A percentile compares a stretch with the other conserved stretches of the same genome.
phyloP scores from a whole-genome alignment of 495 filamentous ascomycete species.

The Neurospora sp. region DNA sequence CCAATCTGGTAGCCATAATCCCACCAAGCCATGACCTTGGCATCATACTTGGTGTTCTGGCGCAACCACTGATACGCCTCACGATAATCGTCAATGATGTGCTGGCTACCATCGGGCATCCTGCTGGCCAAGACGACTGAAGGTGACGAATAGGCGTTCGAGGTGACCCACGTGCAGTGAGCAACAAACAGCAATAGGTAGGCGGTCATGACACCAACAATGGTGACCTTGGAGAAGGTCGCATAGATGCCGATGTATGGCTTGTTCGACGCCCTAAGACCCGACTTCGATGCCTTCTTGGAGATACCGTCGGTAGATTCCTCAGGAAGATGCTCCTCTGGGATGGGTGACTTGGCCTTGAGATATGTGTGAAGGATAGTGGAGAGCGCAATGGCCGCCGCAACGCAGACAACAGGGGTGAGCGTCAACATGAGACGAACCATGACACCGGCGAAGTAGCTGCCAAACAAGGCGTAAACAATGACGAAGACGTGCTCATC shows the following conservation, averaged over 20 bases:
- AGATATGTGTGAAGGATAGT: conserved; percentile 82
- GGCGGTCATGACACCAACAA: conserved; percentile 56
- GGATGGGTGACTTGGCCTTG: conserved; percentile 42
- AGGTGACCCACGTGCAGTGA: conserved; percentile 99
- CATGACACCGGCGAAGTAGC: conserved; percentile 99
- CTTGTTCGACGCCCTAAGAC: conserved; percentile 57
- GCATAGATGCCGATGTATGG: conserved; percentile 79
- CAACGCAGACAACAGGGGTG: conserved; percentile 92
- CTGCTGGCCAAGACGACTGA: conserved; percentile 92
- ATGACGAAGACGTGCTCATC: conserved; percentile 99
- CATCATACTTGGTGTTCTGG: conserved; percentile 87
- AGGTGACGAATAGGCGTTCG: conserved; percentile 95
- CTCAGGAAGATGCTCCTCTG: conserved; percentile 38
- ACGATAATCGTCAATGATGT: conserved; percentile 98
- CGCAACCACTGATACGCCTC: conserved; percentile 99
- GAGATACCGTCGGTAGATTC: conserved; percentile 31
- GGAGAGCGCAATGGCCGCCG: conserved; percentile 84
- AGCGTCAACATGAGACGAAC: conserved; percentile 96
- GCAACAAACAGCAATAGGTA: conserved; percentile 91
- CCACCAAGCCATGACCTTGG: conserved; percentile 99
- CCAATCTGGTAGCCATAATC: conserved; percentile 99
- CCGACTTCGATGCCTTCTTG: conserved; percentile 42
- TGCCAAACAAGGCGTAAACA: conserved; percentile 88
- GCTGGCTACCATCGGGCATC: conserved; percentile 88
- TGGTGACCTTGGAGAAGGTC: conserved; percentile 61